Base-by-base conservation (phyloP, 2,329 filamentous ascomycete species). In the Cercospora sesami region DNA sequence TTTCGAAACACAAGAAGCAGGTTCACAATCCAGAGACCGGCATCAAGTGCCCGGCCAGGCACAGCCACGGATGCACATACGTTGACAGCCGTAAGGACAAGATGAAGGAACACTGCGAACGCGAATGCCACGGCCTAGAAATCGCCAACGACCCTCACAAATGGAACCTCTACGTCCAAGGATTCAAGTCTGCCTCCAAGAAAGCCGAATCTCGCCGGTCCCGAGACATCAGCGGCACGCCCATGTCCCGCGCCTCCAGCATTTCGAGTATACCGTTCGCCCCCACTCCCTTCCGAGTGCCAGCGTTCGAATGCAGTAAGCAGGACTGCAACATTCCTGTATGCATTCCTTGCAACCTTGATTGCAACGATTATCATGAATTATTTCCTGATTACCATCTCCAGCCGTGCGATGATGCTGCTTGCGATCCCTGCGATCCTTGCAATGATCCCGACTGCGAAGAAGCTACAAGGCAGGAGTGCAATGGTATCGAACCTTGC, bases 1-100 rank as follows among this genome's bases (percentile, higher is more conserved):
- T 77, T 7, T 76, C 75, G 8, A 78, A 78, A 51, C 77, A 78
- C 65, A 76, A 75, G 63, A 73, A 73, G 63, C 72, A 73, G 57
- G 72, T 73, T 26, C 72, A 73, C 68, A 73, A 73, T n/a, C 61
- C 67, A 3, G 70, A 73, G 6, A 73, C 72, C 18, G 72, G 64
- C 21, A 73, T 73, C 63, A 69, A 71, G 36, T 73, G 72, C 63
- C 72, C 72, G 3, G 72, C 72, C 12, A 65, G 72, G 16, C 69
- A 69, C 51, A 72, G 65, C 23, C 69, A 72, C 57, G 69, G 67
- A 60, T 73, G 72, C 61, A 68, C 68, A 45, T 73, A 73, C 58
- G 72, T 73, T 28, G 72, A 73, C 65, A 73, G 72, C 39, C 69
- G 72, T 0, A 73, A 73, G 51, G 70, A 73, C 48, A 73, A 72